phyloP scores from a whole-genome alignment of 2,329 filamentous ascomycete species.

The Pseudogymnoascus sp. region DNA sequence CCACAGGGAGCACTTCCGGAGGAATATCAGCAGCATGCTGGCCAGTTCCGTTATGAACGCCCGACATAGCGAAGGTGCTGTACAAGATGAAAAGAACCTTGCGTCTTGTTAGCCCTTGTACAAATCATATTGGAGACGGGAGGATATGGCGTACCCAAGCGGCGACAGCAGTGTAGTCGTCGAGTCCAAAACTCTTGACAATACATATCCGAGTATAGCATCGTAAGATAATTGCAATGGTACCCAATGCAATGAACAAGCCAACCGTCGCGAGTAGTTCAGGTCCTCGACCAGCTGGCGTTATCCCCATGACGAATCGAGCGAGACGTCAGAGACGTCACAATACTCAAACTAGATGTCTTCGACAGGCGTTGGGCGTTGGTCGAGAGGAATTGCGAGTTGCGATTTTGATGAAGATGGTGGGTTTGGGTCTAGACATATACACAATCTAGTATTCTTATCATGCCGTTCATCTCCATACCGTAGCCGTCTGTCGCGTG shows the following conservation, averaged over 20 bases:
- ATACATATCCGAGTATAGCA: slow-evolving; percentile 24
- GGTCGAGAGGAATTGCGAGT: not conserved
- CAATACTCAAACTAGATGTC: not conserved
- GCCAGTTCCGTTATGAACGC: slow-evolving; percentile 24
- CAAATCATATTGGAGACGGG: not conserved
- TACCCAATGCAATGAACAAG: slow-evolving; percentile 31
- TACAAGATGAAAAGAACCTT: slow-evolving; percentile 14
- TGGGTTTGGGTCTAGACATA: not conserved
- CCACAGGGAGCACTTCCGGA: slow-evolving; percentile 19
- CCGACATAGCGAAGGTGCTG: slow-evolving; percentile 20
- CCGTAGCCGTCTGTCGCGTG: not conserved
- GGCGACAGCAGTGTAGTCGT: slow-evolving; percentile 21
- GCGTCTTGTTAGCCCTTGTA: not conserved
- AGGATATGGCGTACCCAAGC: slow-evolving; percentile 17
- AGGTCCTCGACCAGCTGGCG: slow-evolving; percentile 14
- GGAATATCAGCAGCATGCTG: slow-evolving; percentile 20
- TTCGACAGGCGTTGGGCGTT: not conserved
- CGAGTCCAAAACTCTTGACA: slow-evolving; percentile 25
- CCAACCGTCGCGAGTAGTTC: slow-evolving; percentile 11
- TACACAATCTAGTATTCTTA: not conserved
- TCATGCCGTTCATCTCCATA: not conserved
- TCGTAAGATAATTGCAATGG: slow-evolving; percentile 22
- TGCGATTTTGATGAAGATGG: not conserved
- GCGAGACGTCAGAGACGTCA: not conserved
- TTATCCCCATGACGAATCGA: slow-evolving; percentile 6